Percentiles rank a stretch among this genome's conserved stretches.
Conservation (phyloP, 192 early-diverging fungal species). For the Gigaspora rosea region DNA sequence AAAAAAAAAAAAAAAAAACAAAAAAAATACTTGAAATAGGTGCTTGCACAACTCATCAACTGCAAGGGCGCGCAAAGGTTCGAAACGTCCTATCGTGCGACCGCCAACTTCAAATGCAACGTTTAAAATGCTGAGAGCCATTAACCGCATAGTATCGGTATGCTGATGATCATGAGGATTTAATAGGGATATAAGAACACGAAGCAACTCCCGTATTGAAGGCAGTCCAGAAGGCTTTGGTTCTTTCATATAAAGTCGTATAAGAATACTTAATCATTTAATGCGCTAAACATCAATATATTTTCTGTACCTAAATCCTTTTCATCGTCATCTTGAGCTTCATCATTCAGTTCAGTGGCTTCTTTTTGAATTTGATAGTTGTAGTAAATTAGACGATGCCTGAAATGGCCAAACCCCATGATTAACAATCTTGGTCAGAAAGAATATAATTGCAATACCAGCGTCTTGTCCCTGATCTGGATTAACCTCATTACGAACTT, state of each 20-base stretch:
- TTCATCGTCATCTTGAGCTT: neutral
- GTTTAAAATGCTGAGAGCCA: constrained; percentile 87
- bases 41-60: constrained; percentile 84
- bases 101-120: constrained; percentile 88
- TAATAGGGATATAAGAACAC: constrained; percentile 86
- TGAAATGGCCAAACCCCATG: neutral
- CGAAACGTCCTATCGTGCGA: constrained; percentile 64
- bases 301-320: constrained; percentile 31
- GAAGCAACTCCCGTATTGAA: constrained; percentile 84
- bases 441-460: neutral
- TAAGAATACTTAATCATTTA: neutral
- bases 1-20: constrained; percentile 32
- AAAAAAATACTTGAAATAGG: constrained; percentile 72
- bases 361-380: neutral
- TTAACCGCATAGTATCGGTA: constrained; percentile 89
- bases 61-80: constrained; percentile 66
- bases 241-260: constrained; percentile 24
- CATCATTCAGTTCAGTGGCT: neutral
- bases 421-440: neutral
- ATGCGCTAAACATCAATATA: neutral
- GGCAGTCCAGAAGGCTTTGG: constrained; percentile 77
- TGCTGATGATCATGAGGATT: constrained; percentile 91
- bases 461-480: neutral
- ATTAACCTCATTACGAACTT: constrained; percentile 2
- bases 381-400: too few species aligned